phyloP scores from a whole-genome alignment of 805 yeast genomes.

The Candida odintsovae region DNA sequence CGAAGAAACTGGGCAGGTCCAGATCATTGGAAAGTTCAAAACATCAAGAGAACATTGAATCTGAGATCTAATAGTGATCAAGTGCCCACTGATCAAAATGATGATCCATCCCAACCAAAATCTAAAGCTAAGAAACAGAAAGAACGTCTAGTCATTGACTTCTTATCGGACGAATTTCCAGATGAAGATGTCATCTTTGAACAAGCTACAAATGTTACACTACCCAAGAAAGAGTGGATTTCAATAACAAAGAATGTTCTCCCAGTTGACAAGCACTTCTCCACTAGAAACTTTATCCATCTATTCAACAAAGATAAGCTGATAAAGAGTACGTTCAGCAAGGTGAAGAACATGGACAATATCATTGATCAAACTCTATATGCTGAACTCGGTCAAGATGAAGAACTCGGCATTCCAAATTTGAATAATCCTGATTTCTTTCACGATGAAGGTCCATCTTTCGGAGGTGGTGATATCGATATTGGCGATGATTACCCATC shows the following conservation, averaged over 20 bases:
- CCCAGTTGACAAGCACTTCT: constrained; percentile 72
- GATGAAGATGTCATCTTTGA: constrained; percentile 37
- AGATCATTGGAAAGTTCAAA: constrained; percentile 82
- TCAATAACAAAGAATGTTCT: constrained; percentile 43
- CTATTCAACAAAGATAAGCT: constrained; percentile 62
- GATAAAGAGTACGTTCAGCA: constrained; percentile 30
- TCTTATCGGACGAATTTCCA: constrained; percentile 25
- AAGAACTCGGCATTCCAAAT: constrained; percentile 12
- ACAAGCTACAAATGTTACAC: constrained; percentile 19
- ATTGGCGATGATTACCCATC: constrained; percentile 26
- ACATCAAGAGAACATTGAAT: constrained; percentile 37
- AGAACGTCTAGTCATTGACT: constrained; percentile 37
- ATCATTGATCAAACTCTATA: constrained; percentile 63
- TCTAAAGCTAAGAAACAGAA: constrained; percentile 24
- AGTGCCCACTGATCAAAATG: not conserved
- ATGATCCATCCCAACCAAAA: not conserved
- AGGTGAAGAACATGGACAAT: constrained; percentile 18
- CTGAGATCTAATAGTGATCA: constrained; percentile 1
- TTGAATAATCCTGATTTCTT: constrained; percentile 34
- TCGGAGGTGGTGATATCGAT: constrained; percentile 27
- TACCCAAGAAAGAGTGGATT: constrained; percentile 38
- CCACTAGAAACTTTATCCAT: constrained; percentile 60
- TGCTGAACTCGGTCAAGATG: constrained; percentile 45
- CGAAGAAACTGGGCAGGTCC: constrained; percentile 83
- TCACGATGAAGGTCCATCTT: constrained; percentile 24